Conservation (phyloP, 257 asterid genomes). For the Prunella vulgaris region DNA sequence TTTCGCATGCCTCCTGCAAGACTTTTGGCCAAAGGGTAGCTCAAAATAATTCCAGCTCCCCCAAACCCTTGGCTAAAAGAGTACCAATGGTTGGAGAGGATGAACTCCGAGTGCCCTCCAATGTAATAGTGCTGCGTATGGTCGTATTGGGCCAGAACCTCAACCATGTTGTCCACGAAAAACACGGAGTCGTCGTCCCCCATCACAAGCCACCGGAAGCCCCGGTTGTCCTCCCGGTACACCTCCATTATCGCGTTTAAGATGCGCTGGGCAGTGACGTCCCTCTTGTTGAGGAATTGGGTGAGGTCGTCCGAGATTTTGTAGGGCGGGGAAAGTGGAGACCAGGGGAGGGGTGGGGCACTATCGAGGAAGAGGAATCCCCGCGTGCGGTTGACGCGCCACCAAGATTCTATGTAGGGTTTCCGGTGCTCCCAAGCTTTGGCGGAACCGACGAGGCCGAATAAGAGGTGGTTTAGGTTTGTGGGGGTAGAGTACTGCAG, state of each 20-base stretch:
- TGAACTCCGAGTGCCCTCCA: constrained; percentile 51
- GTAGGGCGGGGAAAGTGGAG: constrained; percentile 38
- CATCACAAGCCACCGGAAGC: constrained; percentile 55
- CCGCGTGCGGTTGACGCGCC: constrained; percentile 40
- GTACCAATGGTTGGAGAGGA: constrained; percentile 39
- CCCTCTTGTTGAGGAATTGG: constrained; percentile 17
- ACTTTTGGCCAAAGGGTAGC: constrained; percentile 47
- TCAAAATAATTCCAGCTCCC: constrained; percentile 52
- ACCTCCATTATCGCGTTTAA: constrained; percentile 41
- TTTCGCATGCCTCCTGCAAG: constrained; percentile 38
- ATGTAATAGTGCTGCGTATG: constrained; percentile 45
- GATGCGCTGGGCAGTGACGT: constrained; percentile 35
- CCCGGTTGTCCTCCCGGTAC: constrained; percentile 30
- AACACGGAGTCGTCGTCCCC: constrained; percentile 63
- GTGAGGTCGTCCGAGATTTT: constrained; percentile 34
- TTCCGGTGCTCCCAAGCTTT: constrained; percentile 35
- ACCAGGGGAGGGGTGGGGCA: constrained; percentile 47
- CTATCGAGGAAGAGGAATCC: constrained; percentile 37
- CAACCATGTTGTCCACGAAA: constrained; percentile 39
- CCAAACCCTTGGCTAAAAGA: constrained; percentile 56
- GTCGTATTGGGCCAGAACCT: constrained; percentile 36
- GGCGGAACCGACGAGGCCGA: constrained; percentile 50
- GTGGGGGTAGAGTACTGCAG: constrained; percentile 24
- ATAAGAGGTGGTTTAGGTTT: constrained; percentile 36
- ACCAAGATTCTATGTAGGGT: constrained; percentile 48